These are phyloP conservation scores for Arthromyces matolae DNA, from an alignment of 768 basidiomycete species.

Conservation along the genomic window DNA sequence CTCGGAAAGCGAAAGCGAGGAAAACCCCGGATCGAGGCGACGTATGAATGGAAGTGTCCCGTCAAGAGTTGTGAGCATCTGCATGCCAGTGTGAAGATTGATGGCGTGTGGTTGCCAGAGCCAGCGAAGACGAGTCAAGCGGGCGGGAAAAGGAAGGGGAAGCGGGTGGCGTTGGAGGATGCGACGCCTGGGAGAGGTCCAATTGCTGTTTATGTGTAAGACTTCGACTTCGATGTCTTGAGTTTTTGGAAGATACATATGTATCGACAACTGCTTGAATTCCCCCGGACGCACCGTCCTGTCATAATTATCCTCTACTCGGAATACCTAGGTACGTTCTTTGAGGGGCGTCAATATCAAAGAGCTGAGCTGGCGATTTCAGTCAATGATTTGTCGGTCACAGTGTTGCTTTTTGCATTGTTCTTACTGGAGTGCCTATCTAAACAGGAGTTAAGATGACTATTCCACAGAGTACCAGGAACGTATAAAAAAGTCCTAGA, in stretches of 20 bases:
- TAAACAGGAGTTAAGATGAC: background rate
- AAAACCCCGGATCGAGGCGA: conserved; percentile 42
- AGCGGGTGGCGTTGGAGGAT: conserved; percentile 6
- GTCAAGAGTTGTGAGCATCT: conserved; percentile 50
- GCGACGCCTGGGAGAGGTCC: conserved; percentile 31
- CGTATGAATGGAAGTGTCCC: conserved; percentile 62
- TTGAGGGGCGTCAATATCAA: too few relatives aligned
- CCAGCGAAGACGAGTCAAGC: conserved; percentile 6
- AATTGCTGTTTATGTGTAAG: conserved; percentile 41
- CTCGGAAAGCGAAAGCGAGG: conserved; percentile 20
- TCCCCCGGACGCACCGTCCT: background rate
- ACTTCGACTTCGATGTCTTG: background rate
- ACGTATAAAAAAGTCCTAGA: background rate
- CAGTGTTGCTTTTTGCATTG: too few relatives aligned
- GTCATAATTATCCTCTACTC: background rate
- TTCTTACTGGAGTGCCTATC: background rate
- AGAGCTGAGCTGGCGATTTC: too few relatives aligned
- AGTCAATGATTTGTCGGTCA: too few relatives aligned
- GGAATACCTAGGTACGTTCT: too few relatives aligned
- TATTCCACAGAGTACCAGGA: background rate
- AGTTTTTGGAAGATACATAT: background rate
- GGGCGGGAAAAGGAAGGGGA: conserved; percentile 13
- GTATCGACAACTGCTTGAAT: background rate
- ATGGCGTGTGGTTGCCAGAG: conserved; percentile 60
- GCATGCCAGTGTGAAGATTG: conserved; percentile 56